Conservation (phyloP, 2,329 filamentous ascomycete genomes). For the Penicillium polonicum region DNA sequence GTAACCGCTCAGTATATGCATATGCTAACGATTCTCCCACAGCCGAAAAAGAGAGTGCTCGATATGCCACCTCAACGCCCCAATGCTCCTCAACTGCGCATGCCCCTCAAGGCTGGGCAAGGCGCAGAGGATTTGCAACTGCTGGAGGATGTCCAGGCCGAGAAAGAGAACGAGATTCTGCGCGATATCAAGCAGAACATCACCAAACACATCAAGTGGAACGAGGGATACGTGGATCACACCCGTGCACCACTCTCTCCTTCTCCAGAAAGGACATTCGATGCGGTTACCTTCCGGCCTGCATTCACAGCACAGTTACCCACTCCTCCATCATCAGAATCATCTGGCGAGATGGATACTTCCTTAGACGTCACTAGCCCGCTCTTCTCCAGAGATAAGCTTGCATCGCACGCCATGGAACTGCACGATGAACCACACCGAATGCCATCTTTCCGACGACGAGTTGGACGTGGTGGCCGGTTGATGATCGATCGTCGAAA, state of each 20-base stretch:
- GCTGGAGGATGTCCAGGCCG: constrained; percentile 72
- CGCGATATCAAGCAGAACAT: constrained; percentile 83
- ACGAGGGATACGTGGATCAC: constrained; percentile 82
- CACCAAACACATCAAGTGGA: constrained; percentile 87
- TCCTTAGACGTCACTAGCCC: constrained; percentile 35
- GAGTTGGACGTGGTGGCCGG: constrained; percentile 79
- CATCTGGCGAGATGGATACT: constrained; percentile 46
- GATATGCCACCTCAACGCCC: constrained; percentile 63
- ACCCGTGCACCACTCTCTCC: constrained; percentile 83
- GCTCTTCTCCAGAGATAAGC: constrained; percentile 38
- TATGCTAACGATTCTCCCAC: constrained; percentile 45
- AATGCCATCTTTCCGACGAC: constrained; percentile 72
- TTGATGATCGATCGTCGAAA: constrained; percentile 85
- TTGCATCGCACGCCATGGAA: constrained; percentile 44
- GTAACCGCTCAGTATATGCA: constrained; percentile 33
- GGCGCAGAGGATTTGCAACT: constrained; percentile 76
- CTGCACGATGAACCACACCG: constrained; percentile 45
- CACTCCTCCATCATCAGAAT: constrained; percentile 51
- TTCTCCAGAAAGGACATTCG: constrained; percentile 62
- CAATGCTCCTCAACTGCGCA: constrained; percentile 64
- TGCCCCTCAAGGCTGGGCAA: constrained; percentile 69
- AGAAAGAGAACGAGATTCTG: constrained; percentile 78
- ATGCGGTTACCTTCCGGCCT: constrained; percentile 63
- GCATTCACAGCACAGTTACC: constrained; percentile 65
- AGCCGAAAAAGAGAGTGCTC: constrained; percentile 68